These are phyloP conservation scores for Spathaspora boniae DNA, from an alignment of 805 yeast genomes.

Conservation along the genomic window DNA sequence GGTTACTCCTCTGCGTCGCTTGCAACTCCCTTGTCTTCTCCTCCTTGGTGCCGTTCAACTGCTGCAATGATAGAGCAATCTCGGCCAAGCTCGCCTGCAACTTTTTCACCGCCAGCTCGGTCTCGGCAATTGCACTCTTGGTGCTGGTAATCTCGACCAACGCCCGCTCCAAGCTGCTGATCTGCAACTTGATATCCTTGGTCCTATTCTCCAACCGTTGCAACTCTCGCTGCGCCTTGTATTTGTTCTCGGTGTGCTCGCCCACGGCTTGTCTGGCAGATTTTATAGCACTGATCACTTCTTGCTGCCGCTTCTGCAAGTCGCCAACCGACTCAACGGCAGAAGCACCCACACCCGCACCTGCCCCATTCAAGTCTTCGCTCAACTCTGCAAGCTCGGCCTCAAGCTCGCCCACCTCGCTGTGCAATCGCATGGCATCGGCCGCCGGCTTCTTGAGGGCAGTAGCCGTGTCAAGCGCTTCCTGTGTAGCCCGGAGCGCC, in stretches of 20 bases:
- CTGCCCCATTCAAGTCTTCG: conserved; percentile 36
- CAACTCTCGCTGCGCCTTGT: conserved; percentile 40
- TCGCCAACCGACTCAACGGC: conserved; percentile 38
- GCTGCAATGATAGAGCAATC: conserved; percentile 17
- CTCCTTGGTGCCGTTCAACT: conserved; percentile 11
- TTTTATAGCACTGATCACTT: conserved; percentile 38
- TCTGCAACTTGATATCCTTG: conserved; percentile 49
- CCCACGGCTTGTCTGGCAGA: conserved; percentile 29
- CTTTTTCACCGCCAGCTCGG: conserved; percentile 19
- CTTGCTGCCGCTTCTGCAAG: conserved; percentile 42
- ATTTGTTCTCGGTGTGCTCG: conserved; percentile 40
- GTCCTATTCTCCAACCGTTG: conserved; percentile 45
- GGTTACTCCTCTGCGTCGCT: conserved; percentile 9
- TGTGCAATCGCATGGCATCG: conserved; percentile 31
- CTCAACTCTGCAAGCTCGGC: conserved; percentile 23
- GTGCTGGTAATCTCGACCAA: conserved; percentile 45
- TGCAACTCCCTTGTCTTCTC: conserved; percentile 7
- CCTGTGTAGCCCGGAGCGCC: conserved; percentile 12
- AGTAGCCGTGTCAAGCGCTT: conserved; percentile 8
- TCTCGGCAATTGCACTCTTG: conserved; percentile 34
- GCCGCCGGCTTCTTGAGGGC: conserved; percentile 21
- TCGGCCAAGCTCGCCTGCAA: conserved; percentile 21
- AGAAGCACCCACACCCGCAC: too few relatives aligned
- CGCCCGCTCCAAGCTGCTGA: conserved; percentile 52
- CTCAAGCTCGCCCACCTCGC: conserved; percentile 25